Percentiles rank a stretch among this genome's conserved stretches.
Conservation (phyloP, 2,329 filamentous ascomycete genomes). For the Sphaceloma murrayae region DNA sequence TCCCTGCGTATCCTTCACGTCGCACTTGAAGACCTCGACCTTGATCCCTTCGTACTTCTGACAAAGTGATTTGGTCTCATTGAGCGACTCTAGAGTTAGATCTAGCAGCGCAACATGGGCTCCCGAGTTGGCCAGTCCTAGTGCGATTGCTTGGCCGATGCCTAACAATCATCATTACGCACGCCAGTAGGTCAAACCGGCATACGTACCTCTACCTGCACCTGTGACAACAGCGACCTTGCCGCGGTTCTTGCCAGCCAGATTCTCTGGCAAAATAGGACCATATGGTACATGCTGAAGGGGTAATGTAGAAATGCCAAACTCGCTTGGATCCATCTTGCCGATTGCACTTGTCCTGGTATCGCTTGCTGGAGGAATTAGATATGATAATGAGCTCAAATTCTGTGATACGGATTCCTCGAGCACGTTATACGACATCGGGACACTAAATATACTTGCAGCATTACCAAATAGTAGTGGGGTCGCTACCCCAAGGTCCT, state of each 20-base stretch:
- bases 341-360: neutral
- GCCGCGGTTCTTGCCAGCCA: conserved; percentile 2
- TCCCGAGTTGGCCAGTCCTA: conserved; percentile 7
- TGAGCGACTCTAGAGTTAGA: neutral
- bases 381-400: neutral
- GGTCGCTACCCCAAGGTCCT: conserved; percentile 1
- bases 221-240: conserved; percentile 9
- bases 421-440: neutral
- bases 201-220: neutral
- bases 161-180: neutral
- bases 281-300: conserved; percentile 8
- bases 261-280: conserved; percentile 8
- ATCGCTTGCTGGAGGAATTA: neutral
- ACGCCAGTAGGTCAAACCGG: neutral
- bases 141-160: conserved; percentile 10
- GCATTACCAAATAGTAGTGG: neutral
- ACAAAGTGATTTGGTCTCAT: conserved; percentile 4
- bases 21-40: neutral
- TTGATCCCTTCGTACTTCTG: neutral
- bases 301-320: conserved; percentile 7
- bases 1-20: neutral
- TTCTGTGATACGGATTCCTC: neutral
- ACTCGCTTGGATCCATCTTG: conserved; percentile 4
- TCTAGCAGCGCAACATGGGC: conserved; percentile 7
- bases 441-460: neutral